A percentile compares a stretch with the other conserved stretches of the same genome.
phyloP scores from a whole-genome alignment of 768 basidiomycete genomes.

The Myochromella boudieri region DNA sequence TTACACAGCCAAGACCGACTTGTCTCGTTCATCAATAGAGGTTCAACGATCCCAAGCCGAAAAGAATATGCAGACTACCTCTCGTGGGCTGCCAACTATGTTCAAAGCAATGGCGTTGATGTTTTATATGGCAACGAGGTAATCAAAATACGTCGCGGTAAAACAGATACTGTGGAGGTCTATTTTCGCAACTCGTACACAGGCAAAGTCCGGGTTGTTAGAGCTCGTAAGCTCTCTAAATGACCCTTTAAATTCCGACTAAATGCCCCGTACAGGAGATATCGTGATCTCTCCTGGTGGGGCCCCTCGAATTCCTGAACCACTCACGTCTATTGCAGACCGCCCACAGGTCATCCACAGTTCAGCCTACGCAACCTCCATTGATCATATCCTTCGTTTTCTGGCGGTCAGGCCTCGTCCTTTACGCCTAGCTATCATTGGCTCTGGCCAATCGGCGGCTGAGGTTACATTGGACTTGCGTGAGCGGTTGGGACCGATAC shows the following conservation, averaged over 20 bases:
- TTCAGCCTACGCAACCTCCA: slow-evolving; percentile 39
- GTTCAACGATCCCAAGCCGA: slow-evolving; percentile 49
- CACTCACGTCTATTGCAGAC: slow-evolving; percentile 28
- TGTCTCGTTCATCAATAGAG: slow-evolving; percentile 52
- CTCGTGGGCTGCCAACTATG: slow-evolving; percentile 47
- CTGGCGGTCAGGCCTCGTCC: slow-evolving; percentile 23
- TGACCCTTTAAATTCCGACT: neutral
- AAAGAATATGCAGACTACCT: slow-evolving; percentile 57
- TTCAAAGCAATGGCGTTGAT: slow-evolving; percentile 40
- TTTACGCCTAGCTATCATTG: slow-evolving; percentile 43
- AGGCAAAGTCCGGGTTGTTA: slow-evolving; percentile 31
- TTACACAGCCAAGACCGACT: slow-evolving; percentile 49
- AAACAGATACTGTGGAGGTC: slow-evolving; percentile 36
- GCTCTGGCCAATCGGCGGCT: slow-evolving; percentile 48
- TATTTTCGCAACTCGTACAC: slow-evolving; percentile 33
- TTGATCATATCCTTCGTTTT: slow-evolving; percentile 32
- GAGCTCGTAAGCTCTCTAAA: slow-evolving; percentile 34
- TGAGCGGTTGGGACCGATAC: slow-evolving; percentile 33
- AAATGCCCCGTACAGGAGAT: slow-evolving; percentile 31
- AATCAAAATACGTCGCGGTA: slow-evolving; percentile 32
- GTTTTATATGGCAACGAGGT: slow-evolving; percentile 49
- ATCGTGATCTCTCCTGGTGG: slow-evolving; percentile 54
- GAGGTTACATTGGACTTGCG: slow-evolving; percentile 47
- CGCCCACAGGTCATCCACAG: slow-evolving; percentile 43
- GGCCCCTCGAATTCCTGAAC: slow-evolving; percentile 39